Evolutionary conservation across 805 yeast genomes (phyloP).

Genomic region (Allodekkera sacchari): DNA sequence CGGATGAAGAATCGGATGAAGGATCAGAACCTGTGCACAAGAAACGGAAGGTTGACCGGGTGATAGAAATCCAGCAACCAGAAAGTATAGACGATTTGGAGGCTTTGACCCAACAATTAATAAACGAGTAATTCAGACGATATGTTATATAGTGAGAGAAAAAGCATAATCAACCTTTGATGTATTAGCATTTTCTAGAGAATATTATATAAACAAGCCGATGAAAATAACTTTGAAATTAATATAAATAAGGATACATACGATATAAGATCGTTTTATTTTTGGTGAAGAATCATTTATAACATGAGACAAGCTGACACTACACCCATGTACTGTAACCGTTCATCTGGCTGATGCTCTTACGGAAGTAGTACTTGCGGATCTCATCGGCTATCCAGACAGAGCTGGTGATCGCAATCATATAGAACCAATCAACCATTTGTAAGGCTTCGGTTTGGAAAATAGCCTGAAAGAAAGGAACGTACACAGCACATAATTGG

Average conservation of each 20-base stretch:
- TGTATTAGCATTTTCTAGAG: neutral
- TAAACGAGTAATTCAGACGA: slow-evolving; percentile 6
- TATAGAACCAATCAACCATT: slow-evolving; percentile 58
- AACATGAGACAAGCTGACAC: slow-evolving; percentile 1
- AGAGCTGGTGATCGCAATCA: slow-evolving; percentile 59
- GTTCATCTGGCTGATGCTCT: slow-evolving; percentile 7
- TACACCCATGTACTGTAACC: slow-evolving; percentile 25
- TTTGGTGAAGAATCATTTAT: neutral
- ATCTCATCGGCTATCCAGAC: slow-evolving; percentile 83
- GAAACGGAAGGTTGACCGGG: slow-evolving; percentile 30
- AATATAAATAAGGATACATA: neutral
- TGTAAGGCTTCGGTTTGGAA: slow-evolving; percentile 92
- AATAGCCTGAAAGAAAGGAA: slow-evolving; percentile 85
- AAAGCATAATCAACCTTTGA: neutral
- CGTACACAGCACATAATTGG: slow-evolving; percentile 86
- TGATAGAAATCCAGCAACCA: slow-evolving; percentile 79
- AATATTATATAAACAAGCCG: neutral
- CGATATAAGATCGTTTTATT: neutral
- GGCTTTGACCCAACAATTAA: slow-evolving; percentile 58
- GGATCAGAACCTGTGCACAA: slow-evolving; percentile 21
- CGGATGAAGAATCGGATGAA: slow-evolving; percentile 27
- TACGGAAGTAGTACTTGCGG: slow-evolving; percentile 43
- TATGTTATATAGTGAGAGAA: neutral
- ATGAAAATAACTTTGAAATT: neutral
- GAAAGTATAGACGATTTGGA: slow-evolving; percentile 91